Conservation (phyloP, 805 yeast genomes). For the Kodamaea lidongshanica region DNA sequence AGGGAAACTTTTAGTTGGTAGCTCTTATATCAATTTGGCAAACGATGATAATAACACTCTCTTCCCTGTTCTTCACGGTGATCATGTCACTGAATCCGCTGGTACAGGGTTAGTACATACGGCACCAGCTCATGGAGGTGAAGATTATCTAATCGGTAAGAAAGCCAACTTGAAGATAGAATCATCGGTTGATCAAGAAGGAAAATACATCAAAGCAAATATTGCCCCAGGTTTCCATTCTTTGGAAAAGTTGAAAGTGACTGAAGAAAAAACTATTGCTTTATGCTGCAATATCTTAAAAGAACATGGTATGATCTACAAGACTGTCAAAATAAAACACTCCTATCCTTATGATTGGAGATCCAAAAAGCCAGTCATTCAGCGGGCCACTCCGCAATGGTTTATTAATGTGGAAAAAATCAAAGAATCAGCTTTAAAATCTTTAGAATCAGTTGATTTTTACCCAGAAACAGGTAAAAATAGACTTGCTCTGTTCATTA, state of each 20-base stretch:
- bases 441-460: constrained; percentile 61
- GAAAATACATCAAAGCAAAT: constrained; percentile 51
- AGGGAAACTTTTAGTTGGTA: constrained; percentile 22
- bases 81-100: constrained; percentile 69
- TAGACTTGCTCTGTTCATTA: constrained; percentile 66
- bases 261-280: constrained; percentile 19
- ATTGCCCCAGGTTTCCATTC: constrained; percentile 42
- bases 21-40: constrained; percentile 54
- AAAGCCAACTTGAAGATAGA: constrained; percentile 49
- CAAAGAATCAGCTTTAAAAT: constrained; percentile 53
- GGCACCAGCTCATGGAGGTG: constrained; percentile 97
- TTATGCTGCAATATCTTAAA: constrained; percentile 52
- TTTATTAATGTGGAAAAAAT: constrained; percentile 79
- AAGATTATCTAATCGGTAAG: constrained; percentile 74
- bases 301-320: constrained; percentile 40
- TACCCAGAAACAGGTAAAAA: constrained; percentile 67
- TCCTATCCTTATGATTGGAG: constrained; percentile 98
- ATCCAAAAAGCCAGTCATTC: constrained; percentile 89
- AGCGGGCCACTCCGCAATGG: constrained; percentile 96
- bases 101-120: constrained; percentile 97
- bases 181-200: constrained; percentile 77
- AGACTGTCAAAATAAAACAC: constrained; percentile 56
- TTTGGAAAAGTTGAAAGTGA: constrained; percentile 39
- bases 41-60: constrained; percentile 17
- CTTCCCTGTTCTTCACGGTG: constrained; percentile 68